Evolutionary conservation across 768 basidiomycete genomes (phyloP), one percentile per base, ranked within the genome.

Genomic region (Panaeolus papilionaceus): DNA sequence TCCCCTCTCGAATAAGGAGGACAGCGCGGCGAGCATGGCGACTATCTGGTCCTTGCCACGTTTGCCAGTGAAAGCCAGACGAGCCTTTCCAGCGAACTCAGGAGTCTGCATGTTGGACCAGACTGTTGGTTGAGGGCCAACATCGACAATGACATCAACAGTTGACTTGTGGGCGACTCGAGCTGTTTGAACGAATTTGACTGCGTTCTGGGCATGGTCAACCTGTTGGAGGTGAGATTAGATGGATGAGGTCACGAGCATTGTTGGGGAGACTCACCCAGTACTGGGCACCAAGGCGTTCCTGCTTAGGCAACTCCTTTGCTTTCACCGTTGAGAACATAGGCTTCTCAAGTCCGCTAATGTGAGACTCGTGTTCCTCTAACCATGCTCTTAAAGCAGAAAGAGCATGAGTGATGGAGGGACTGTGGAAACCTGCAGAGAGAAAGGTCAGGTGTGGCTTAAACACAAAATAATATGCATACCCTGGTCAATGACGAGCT

Each of bases 401-500:
- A 49, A 81, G 70, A 10, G 73, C 74, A 14, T 68, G 68, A 0
- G 74, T 69, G 61, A 81, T 75, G 40, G 78, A 76, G 38, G 75
- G 75, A 64, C 79, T 79, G 23, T 81, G 79, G 74, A 81, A 81
- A 4, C 78, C 79, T 79, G 33, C 10, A 23, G 16, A 6, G 61
- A 38, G 44, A 58, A 62, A 67, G 61, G 38, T 38, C 42, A 26
- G 8, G 1, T 40, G 18, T 23, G 12, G 1, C 28, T 28, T 26
- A 5, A 18, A 33, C n/a, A 28, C 2, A 10, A 28, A 20, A n/a
- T 18, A 44, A 9, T 7, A 28, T 45, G 8, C 69, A 54, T 67
- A 77, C 78, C 79, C 72, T 80, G 79, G 66, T 78, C 75, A 18
- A 80, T 75, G 37, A 75, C 74, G 61, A 80, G 65, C 63, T 73